These are phyloP conservation scores for Fistulinella prunicolor DNA, from an alignment of 768 basidiomycete species.

Conservation along the genomic window DNA sequence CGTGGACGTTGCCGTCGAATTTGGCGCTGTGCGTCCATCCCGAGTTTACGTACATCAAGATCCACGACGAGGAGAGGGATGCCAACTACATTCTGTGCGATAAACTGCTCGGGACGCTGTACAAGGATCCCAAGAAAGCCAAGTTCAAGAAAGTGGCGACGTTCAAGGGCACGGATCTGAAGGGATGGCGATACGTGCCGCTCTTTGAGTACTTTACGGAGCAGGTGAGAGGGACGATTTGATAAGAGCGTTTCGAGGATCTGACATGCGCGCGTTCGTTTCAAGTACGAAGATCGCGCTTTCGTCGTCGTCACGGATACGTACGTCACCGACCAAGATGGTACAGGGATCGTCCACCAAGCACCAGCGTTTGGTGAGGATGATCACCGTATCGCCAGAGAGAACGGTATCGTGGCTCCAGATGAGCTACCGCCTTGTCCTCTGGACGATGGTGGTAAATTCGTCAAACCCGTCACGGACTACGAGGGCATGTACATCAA, in stretches of 20 bases:
- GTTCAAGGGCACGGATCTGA: constrained; percentile 90
- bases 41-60: constrained; percentile 94
- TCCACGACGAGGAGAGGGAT: constrained; percentile 84
- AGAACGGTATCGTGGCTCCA: constrained; percentile 72
- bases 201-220: constrained; percentile 97
- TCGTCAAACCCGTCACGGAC: constrained; percentile 87
- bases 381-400: constrained; percentile 90
- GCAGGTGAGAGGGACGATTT: constrained; percentile 49
- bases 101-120: constrained; percentile 77
- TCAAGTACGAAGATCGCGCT: constrained; percentile 84
- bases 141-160: constrained; percentile 89
- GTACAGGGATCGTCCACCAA: constrained; percentile 98
- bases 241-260: not conserved
- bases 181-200: constrained; percentile 93
- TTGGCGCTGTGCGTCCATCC: constrained; percentile 95
- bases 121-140: constrained; percentile 97
- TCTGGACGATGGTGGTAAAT: constrained; percentile 84
- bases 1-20: constrained; percentile 97
- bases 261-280: too few species aligned
- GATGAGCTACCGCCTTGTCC: constrained; percentile 98
- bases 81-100: constrained; percentile 93
- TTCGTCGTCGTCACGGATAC: constrained; percentile 88
- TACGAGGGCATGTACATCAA: constrained; percentile 89
- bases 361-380: constrained; percentile 99
- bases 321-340: constrained; percentile 90